Evolutionary conservation across 2,329 filamentous ascomycete genomes (phyloP), one percentile per base, ranked within the genome.

Genomic region (Claviceps lovelessii): DNA sequence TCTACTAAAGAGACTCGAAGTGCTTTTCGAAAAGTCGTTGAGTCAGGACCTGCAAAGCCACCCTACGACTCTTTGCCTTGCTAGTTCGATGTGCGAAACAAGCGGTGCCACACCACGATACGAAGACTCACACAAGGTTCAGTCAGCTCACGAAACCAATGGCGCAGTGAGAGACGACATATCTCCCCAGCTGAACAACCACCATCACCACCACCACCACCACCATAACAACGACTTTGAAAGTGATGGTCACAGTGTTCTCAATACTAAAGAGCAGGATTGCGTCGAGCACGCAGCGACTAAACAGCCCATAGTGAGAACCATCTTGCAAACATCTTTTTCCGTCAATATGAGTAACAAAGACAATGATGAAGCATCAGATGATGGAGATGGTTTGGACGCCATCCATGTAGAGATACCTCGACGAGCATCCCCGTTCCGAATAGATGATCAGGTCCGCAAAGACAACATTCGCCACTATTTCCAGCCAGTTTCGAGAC

Each of bases 1-100:
- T 2, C 48, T 80, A 0, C 58, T 79, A 2, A 60, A 69, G n/a
- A 65, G 72, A 19, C 80, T 81, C 51, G 70, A 72, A 39, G 58
- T 58, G 1, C 63, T 80, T 19, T 77, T 75, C 28, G 60, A 63
- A 35, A 63, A 67, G 6, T 57, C 72, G 8, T 78, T 80, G 54
- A 52, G 45, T 11, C 48, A 53, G 42, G 31, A 48, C 13, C 5
- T 17, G 19, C 53, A 28, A 35, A 15, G 7, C 7, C 19, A 35
- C 6, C 31, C 28, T 39, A 39, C n/a, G 17, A 11, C 8, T 23
- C 13, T 11, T 23, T 17, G 8, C 17, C 17, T 6, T 19, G 7
- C 45, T 44, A 17, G 8, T 48, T 19, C 45, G 33, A 28, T n/a
- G 29, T 10, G 47, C 47, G 29, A 29, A 45, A 19, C 45, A 8